Evolutionary conservation across 192 early-diverging fungal species (phyloP), one percentile per base, ranked within the genome.

Genomic region (Phycomyces blakesleeanus): DNA sequence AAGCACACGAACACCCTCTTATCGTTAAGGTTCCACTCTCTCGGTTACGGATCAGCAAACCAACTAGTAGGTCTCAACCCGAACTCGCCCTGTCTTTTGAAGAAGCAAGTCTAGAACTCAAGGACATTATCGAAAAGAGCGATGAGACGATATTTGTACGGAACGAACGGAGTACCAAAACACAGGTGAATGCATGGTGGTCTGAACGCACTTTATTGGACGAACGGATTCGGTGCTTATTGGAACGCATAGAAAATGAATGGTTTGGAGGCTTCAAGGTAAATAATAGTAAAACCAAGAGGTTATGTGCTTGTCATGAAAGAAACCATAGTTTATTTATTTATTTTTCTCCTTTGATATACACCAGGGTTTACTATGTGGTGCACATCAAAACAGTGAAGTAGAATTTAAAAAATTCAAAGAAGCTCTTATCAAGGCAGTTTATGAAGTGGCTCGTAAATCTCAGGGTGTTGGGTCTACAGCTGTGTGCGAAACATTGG

Each of bases 191-290:
- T 9, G 59, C 75, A 22, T 99, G 97, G 97, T 97, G 94, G 94
- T 81, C 76, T 44, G 72, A 64, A 7, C 78, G 97, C 21, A 75
- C 82, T n/a, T 58, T 60, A 22, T 64, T 98, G 16, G 94, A 99
- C 71, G 64, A 67, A 2, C 80, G 82, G 24, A 59, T 99, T 40
- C 78, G 85, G 49, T 60, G 57, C 5, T 57, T 95, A 37, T 65
- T 98, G 22, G 63, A 42, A 0, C 67, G 66, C 15, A 84, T 99
- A 14, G 91, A 99, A 61, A 64, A 73, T 34, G 76, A 76, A 16
- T 97, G 97, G 95, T 77, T 99, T 4, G 89, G 94, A 15, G 93
- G 89, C 7, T 91, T 97, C 67, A 86, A 86, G 77, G 89, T 86
- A 64, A 57, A 29, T 11, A 6, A 51, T 47, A 59, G 27, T 18